Conservation (phyloP, 768 basidiomycete species). For the Trametes sanguinea region DNA sequence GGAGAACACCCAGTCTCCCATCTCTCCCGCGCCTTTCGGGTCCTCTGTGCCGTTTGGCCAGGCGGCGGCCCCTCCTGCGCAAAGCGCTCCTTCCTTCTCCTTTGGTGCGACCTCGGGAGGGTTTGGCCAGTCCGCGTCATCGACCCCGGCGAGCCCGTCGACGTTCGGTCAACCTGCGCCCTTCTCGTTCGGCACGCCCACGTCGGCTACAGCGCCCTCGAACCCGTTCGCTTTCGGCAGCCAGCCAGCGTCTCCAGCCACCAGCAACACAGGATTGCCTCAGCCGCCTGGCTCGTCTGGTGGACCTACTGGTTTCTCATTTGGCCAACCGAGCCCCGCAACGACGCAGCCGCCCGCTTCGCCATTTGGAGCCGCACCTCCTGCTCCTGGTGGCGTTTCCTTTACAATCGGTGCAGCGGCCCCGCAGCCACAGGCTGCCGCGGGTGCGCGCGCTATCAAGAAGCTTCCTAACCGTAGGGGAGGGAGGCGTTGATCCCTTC, state of each 20-base stretch:
- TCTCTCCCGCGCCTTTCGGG: slow-evolving; percentile 27
- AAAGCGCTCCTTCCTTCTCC: slow-evolving; percentile 25
- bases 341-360: slow-evolving; percentile 27
- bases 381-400: slow-evolving; percentile 21
- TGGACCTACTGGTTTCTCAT: slow-evolving; percentile 25
- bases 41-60: slow-evolving; percentile 50
- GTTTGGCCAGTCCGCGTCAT: slow-evolving; percentile 31
- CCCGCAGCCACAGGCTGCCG: slow-evolving; percentile 19
- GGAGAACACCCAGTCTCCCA: slow-evolving; percentile 20
- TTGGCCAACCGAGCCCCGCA: slow-evolving; percentile 25
- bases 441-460: slow-evolving; percentile 31
- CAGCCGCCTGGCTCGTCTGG: slow-evolving; percentile 20
- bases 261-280: slow-evolving; percentile 29
- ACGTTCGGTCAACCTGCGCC: slow-evolving; percentile 32
- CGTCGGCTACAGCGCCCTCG: slow-evolving; percentile 33
- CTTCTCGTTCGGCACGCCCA: slow-evolving; percentile 33
- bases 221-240: slow-evolving; percentile 36
- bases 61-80: slow-evolving; percentile 34
- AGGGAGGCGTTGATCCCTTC: slow-evolving; percentile 28
- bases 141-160: slow-evolving; percentile 31
- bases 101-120: slow-evolving; percentile 27
- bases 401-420: slow-evolving; percentile 37
- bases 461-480: slow-evolving; percentile 37
- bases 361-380: slow-evolving; percentile 30
- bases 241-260: slow-evolving; percentile 37